Base-by-base conservation (phyloP, 2,329 filamentous ascomycete species). In the Leptographium procerum region DNA sequence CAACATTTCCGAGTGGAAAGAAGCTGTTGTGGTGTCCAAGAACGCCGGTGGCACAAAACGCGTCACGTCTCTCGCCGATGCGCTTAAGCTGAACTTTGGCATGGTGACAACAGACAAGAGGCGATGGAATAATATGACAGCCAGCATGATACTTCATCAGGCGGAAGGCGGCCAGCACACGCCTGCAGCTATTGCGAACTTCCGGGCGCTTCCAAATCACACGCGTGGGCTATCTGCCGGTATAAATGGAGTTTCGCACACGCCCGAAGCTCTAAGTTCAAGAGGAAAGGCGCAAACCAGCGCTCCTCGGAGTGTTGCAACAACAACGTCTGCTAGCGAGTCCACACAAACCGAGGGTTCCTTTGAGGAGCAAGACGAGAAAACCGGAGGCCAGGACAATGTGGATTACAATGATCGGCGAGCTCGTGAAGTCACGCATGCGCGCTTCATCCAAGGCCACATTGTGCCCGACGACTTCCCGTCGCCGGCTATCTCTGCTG, bases 21-120 rank as follows among this genome's bases (percentile, higher is more conserved):
- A 96, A 65, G 91, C 90, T 11, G 94, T 99, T 8, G 91, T 96
- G 19, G 94, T 99, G 26, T 97, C 92, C 69, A 99, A 99, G 77
- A 99, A 99, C 69, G 89, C 94, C 1, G 94, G 94, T 58, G 94
- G 94, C 60, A 97, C 94, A 54, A 99, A 99, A 77, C 84, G 94
- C 64, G 94, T 97, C 45, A 99, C 94, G 16, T 96, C 92, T 31
- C 78, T 99, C 57, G 94, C 94, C 61, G 94, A 99, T 74, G 91
- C 91, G 2, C 75, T 99, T 65, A 97, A 97, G 78, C 82, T 99
- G 65, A 97, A 95, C 76, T 99, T 99, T 66, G 94, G 94, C 64
- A 91, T 99, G 69, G 91, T 99, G 58, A 95, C 89, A 3, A 95
- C 90, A 8, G 90, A 95, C 65, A 80, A 84, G 65, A 85, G 83